Base-by-base conservation (phyloP, 768 basidiomycete species). In the Cubamyces lactineus region DNA sequence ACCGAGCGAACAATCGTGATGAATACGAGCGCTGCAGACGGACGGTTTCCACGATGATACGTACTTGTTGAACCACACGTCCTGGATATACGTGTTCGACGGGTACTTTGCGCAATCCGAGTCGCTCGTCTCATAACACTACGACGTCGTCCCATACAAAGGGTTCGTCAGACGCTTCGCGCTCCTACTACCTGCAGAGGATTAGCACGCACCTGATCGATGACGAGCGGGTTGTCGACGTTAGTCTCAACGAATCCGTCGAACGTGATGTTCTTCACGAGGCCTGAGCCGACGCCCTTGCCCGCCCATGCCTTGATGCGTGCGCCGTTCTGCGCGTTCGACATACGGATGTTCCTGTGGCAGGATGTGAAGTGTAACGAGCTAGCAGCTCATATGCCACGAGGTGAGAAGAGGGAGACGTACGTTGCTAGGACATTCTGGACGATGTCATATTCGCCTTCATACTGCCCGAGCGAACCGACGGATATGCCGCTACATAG, bases 241-340 rank as follows among this genome's bases (percentile, higher is more conserved):
- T 84, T 80, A 53, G 73, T 77, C 61, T 83, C 82, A 19, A 77
- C 61, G 70, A 85, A 85, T 62, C 78, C 74, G n/a, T 71, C 65
- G 70, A 83, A 86, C 0, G 82, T 83, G 68, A 86, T 73, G 64
- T 86, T 85, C 69, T 80, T 78, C 46, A 85, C 84, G 46, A 84
- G 80, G 8, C 84, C 85, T 40, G 80, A 78, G 4, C 86, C 85
- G 28, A 86, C 84, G 54, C 80, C 79, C 16, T 79, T 76, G 5
- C 86, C 87, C 5, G 85, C 86, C 77, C 81, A 89, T 0, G 85
- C 83, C 70, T 89, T 89, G 72, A 88, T 88, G 38, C 87, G 78
- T 1, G 86, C 86, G 1, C 86, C 87, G 64, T 88, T 88, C 67
- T 85, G 77, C 11, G 84, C 84, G 57, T 86, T 85, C 12, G 79